Base-by-base conservation (phyloP, 2,329 filamentous ascomycete genomes). In the Penicillium fuscoglaucum region DNA sequence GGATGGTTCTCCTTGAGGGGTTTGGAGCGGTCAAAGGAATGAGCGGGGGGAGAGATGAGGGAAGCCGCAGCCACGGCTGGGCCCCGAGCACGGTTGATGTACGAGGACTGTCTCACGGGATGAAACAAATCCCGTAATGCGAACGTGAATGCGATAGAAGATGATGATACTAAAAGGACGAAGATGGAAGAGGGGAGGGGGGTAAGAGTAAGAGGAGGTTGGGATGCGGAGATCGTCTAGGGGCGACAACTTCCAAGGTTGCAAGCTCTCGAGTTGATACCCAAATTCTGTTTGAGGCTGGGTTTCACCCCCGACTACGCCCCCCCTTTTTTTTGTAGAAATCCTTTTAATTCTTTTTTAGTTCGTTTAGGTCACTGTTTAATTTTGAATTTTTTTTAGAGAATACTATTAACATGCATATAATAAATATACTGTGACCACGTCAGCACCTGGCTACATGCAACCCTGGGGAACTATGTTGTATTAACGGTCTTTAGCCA, bases 21-120 rank as follows among this genome's bases (percentile, higher is more conserved):
- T 51, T 39, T 57, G 49, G 41, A 60, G 57, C 55, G 58, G 57
- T 66, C 59, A 64, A 61, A 56, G 58, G 41, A 58, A 54, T 37
- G 44, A 33, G 55, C 47, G 58, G 57, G 40, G 54, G 40, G 57
- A 48, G 58, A 37, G 52, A 54, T 46, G 53, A 58, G 57, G 51
- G 61, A 61, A 55, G 55, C 50, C 50, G 48, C 44, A 50, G 52
- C 51, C 46, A 58, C 52, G 35, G 49, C 52, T 62, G 50, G 43
- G 39, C 48, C 56, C 60, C 52, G 53, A 48, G 52, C 45, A 31
- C 24, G 29, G 39, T 52, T 45, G 31, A 52, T 19, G 47, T 57
- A 41, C 48, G 37, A 56, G 53, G 33, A 48, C 45, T 41, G 28
- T 39, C 35, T 63, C 51, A 57, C 47, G 40, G 39, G 49, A 49